phyloP scores from a whole-genome alignment of 345 rosid genomes.

The Dipteronia sinensis region DNA sequence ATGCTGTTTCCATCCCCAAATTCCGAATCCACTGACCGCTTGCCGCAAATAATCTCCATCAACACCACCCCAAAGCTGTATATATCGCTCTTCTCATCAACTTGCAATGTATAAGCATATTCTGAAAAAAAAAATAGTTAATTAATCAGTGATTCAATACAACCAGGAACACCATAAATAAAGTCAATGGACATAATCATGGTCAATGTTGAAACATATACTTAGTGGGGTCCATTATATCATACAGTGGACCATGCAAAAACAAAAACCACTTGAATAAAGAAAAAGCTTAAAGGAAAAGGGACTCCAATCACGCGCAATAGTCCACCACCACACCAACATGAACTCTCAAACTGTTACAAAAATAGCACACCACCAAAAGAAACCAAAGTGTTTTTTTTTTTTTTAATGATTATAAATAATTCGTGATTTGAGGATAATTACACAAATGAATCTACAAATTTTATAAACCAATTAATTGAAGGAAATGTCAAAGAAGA shows the following conservation, averaged over 20 bases:
- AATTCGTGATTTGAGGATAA: no score
- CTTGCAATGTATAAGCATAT: slow-evolving; percentile 92
- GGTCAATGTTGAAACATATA: slow-evolving; percentile 9
- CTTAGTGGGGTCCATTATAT: slow-evolving; percentile 24
- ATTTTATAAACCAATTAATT: no score
- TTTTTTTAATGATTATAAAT: no score
- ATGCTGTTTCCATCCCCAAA: slow-evolving; percentile 96
- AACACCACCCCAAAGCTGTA: slow-evolving; percentile 93
- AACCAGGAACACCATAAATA: background rate
- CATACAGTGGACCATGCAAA: slow-evolving; percentile 1
- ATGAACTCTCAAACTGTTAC: slow-evolving; percentile 10
- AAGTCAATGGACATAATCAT: slow-evolving; percentile 25
- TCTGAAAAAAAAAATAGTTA: slow-evolving; percentile 45
- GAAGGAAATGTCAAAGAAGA: background rate
- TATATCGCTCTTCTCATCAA: slow-evolving; percentile 95
- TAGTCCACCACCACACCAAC: slow-evolving; percentile 12
- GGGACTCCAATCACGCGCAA: slow-evolving; percentile 34
- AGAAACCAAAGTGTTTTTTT: no score
- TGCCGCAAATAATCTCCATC: slow-evolving; percentile 79
- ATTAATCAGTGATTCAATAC: background rate
- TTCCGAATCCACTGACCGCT: slow-evolving; percentile 79
- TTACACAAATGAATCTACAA: no score
- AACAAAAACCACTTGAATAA: background rate
- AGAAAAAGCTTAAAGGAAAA: slow-evolving; percentile 7
- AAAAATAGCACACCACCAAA: slow-evolving; percentile 18